These are phyloP conservation scores for Fusarium guadeloupense DNA, from an alignment of 2,329 filamentous ascomycete genomes.

Conservation along the genomic window DNA sequence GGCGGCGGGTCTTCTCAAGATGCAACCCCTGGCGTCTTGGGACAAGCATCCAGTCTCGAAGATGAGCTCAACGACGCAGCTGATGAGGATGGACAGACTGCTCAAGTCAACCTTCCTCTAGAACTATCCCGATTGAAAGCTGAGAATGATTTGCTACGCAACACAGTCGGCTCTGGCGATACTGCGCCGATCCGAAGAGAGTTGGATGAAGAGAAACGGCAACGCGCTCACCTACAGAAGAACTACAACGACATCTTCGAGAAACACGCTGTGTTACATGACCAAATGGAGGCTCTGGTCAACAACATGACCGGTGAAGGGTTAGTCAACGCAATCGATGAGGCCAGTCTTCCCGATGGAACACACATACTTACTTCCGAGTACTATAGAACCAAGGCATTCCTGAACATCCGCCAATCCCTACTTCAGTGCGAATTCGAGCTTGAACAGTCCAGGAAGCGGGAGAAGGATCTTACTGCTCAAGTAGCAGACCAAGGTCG, in stretches of 20 bases:
- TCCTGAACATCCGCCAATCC: conserved; percentile 61
- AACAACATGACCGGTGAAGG: conserved; percentile 62
- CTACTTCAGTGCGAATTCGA: conserved; percentile 57
- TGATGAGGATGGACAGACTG: conserved; percentile 46
- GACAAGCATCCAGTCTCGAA: conserved; percentile 59
- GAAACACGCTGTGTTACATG: conserved; percentile 64
- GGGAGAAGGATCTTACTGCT: conserved; percentile 56
- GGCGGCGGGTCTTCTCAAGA: conserved; percentile 42
- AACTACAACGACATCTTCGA: conserved; percentile 67
- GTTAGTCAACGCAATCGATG: conserved; percentile 59
- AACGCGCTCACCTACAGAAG: conserved; percentile 61
- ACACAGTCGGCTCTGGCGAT: conserved; percentile 63
- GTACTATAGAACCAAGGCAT: conserved; percentile 62
- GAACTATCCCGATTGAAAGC: conserved; percentile 68
- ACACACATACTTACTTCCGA: conserved; percentile 56
- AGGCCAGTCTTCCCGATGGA: conserved; percentile 32
- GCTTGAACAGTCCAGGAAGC: conserved; percentile 56
- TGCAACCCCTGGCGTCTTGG: conserved; percentile 26
- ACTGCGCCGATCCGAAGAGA: conserved; percentile 64
- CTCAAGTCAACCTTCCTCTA: conserved; percentile 54
- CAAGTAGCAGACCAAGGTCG: conserved; percentile 64
- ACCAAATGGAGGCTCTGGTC: conserved; percentile 65
- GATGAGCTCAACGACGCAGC: conserved; percentile 66
- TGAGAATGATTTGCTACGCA: conserved; percentile 68
- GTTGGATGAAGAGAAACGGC: conserved; percentile 63